Base-by-base conservation (phyloP, 2,329 filamentous ascomycete species). In the Fusarium pseudonygamai region DNA sequence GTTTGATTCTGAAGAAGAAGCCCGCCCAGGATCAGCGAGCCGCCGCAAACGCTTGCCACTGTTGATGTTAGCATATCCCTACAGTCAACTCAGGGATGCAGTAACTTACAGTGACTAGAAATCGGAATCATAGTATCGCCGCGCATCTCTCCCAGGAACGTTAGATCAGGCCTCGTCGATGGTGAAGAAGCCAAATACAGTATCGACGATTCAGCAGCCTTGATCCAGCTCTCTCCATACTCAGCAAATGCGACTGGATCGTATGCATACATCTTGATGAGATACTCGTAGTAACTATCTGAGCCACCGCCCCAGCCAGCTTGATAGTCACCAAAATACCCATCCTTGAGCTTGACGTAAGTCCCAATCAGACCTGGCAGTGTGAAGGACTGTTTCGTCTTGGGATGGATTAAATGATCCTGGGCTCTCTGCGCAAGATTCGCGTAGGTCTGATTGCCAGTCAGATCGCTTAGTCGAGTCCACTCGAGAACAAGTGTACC, bases 181-280 rank as follows among this genome's bases (percentile, higher is more conserved):
- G 64, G 64, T 1, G 62, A 28, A 20, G 64, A 67, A n/a, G 62
- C 64, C 4, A 67, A 16, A 3, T 67, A 45, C 5, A n/a, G 7
- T 45, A 67, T 67, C 3, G 64, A 67, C 0, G 64, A 60, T 1
- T 67, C 64, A 10, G 62, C 64, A 0, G 64, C 64, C 28, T 52
- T 10, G 1, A 67, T 42, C 64, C 64, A 67, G 10, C 45, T 53
- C 3, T 67, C 39, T 0, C 62, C 52, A 24, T 67, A 67, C 9
- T 67, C 70, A 0, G 18, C 49, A 46, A 75, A 75, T 0, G 50
- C 37, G 1, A 72, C 47, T 3, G 73, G 65, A 15, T 75, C 73
- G 5, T 75, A 75, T 0, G 64, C 67, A n/a, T 73, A 75, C 73
- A 75, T 75, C 64, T 75, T 75, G 49, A 75, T 73, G 5, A 75